These are phyloP conservation scores for Suillus subaureus DNA, from an alignment of 768 basidiomycete genomes.

Conservation along the genomic window DNA sequence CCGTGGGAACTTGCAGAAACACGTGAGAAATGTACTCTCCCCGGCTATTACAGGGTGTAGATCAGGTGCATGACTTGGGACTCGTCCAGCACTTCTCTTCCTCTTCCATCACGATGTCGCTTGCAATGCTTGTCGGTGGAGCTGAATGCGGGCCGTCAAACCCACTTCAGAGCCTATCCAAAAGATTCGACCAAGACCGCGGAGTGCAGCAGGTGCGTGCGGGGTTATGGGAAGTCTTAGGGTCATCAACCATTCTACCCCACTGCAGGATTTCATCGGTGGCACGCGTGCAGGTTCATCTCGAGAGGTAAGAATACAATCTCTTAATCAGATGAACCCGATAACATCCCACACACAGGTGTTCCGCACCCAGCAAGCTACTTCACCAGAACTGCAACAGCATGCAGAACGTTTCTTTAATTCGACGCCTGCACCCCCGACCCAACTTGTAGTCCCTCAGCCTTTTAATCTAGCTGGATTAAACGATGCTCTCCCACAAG, in stretches of 20 bases:
- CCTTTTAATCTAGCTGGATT: conserved; percentile 62
- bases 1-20: conserved; percentile 1
- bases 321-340: conserved; percentile 10
- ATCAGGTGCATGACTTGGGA: neutral
- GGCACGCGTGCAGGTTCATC: conserved; percentile 62
- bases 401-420: conserved; percentile 77
- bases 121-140: conserved; percentile 76
- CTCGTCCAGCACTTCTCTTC: neutral
- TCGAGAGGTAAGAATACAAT: conserved; percentile 49
- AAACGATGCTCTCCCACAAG: conserved; percentile 23
- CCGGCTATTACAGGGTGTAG: neutral
- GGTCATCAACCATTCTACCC: conserved; percentile 5
- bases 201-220: conserved; percentile 69
- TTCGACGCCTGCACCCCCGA: conserved; percentile 24
- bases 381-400: conserved; percentile 48
- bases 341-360: conserved; percentile 37
- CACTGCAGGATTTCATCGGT: conserved; percentile 68
- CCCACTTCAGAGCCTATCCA: conserved; percentile 77
- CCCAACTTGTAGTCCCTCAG: conserved; percentile 38
- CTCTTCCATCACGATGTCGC: conserved; percentile 54
- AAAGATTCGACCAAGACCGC: conserved; percentile 78
- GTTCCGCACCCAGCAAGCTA: conserved; percentile 58
- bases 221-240: neutral
- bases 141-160: conserved; percentile 88
- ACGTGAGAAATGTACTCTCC: conserved; percentile 1